Evolutionary conservation across 148 eudicot species (phyloP).

Genomic region (Rhododendron mucronatum): DNA sequence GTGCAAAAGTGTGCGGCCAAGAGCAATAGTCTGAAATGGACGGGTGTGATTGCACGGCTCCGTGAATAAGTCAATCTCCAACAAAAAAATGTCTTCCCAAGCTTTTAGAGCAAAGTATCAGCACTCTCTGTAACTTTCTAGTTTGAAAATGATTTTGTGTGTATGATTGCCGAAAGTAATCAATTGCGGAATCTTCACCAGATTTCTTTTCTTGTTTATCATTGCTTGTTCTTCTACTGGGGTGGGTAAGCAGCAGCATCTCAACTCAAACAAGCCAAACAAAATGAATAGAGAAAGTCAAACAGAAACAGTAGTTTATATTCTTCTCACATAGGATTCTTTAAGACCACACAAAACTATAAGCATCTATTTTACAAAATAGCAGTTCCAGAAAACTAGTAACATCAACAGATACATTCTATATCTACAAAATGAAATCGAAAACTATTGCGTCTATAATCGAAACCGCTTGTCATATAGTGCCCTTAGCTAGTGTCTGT

Average conservation of each 20-base stretch:
- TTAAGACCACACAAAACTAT: conserved; percentile 2
- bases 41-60: too few species aligned
- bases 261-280: neutral
- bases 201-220: neutral
- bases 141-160: neutral
- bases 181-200: neutral
- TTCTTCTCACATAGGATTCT: neutral
- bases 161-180: neutral
- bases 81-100: too few species aligned
- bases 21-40: too few species aligned
- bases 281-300: neutral
- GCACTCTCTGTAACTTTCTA: neutral
- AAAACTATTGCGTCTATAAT: conserved; percentile 1
- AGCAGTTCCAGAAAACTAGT: neutral
- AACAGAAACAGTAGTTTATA: neutral
- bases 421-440: conserved; percentile 5
- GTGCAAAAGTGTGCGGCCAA: too few species aligned
- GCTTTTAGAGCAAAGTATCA: neutral
- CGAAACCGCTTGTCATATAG: conserved; percentile 9
- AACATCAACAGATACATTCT: neutral
- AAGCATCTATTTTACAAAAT: conserved; percentile 1
- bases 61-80: too few species aligned
- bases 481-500: neutral
- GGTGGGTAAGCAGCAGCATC: neutral
- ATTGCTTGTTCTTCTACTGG: neutral